Base-by-base conservation (phyloP, 495 filamentous ascomycete genomes). In the Halenospora varia region DNA sequence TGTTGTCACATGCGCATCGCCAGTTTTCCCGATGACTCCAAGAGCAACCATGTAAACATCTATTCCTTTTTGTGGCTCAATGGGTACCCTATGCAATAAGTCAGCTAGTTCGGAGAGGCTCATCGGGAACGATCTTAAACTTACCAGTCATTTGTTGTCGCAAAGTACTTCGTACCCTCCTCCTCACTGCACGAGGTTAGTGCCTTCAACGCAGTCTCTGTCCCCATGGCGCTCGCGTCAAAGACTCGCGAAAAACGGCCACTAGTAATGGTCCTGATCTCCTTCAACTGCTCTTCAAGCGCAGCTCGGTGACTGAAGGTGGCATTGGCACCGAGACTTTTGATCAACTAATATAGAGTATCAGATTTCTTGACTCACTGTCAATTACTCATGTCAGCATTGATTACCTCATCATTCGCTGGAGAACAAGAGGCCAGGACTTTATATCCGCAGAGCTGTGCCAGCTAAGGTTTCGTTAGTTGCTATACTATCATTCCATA, bases 131-230 rank as follows among this genome's bases (percentile, higher is more conserved):
- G n/a, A n/a, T n/a, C n/a, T n/a, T 46, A 20, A 51, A 35, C 48
- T n/a, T 61, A 75, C 77, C 73, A 76, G 49, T 73, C 74, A 64
- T 75, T 71, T 1, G 68, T 74, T 0, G 75, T 76, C 2, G 69
- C 51, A 52, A 75, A 75, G 24, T 68, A 70, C 56, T 77, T 77
- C 9, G 45, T 11, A 19, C 44, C 35, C 15, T 47, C 62, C 4
- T 47, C 56, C 18, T 19, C 19, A 13, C 47, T 19, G n/a, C 41
- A 19, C 9, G 51, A 35, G 1, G 67, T 67, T 9, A 70, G 23
- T 22, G 69, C 69, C 49, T 61, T 56, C 39, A 69, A 51, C 13
- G 68, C 71, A 2, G 74, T 51, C n/a, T 69, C 64, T 13, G 65
- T 55, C 26, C 65, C 63, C 40, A 67, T 59, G 1, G 70, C 67